A percentile compares a stretch with the other conserved stretches of the same genome.
These are phyloP conservation scores for Mytilinidion resinicola DNA, from an alignment of 495 filamentous ascomycete genomes.

Conservation along the genomic window DNA sequence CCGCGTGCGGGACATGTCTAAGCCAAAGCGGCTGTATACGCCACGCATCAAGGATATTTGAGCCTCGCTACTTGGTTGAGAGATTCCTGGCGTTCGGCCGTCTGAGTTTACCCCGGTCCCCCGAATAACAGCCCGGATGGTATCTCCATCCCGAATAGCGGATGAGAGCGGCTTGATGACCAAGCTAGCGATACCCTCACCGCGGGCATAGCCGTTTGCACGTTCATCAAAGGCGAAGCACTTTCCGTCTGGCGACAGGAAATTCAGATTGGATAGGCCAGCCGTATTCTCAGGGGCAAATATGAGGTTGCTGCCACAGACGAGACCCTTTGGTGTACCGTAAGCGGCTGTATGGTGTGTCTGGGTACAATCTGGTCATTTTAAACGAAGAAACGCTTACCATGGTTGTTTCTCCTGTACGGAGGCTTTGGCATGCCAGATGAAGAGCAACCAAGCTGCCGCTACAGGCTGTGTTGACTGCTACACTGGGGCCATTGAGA, in stretches of 20 bases:
- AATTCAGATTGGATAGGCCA: slow-evolving; percentile 10
- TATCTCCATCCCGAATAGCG: slow-evolving; percentile 30
- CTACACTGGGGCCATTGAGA: slow-evolving; percentile 3
- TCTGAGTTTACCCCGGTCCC: slow-evolving; percentile 41
- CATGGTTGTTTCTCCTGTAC: not conserved
- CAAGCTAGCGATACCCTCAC: slow-evolving; percentile 38
- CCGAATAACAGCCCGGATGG: slow-evolving; percentile 43
- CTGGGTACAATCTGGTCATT: not conserved
- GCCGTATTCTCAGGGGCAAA: not conserved
- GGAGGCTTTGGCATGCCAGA: slow-evolving; percentile 3
- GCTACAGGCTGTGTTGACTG: slow-evolving; percentile 12
- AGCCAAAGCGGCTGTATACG: not conserved
- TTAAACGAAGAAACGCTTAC: not conserved
- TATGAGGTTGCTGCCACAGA: not conserved
- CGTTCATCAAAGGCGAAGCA: slow-evolving; percentile 31
- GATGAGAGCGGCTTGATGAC: slow-evolving; percentile 36
- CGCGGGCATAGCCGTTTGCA: slow-evolving; percentile 43
- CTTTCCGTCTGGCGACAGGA: slow-evolving; percentile 33
- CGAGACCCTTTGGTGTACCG: not conserved
- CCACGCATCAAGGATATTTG: slow-evolving; percentile 5
- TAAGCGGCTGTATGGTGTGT: not conserved
- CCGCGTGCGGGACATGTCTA: slow-evolving; percentile 25
- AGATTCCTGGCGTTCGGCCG: slow-evolving; percentile 36
- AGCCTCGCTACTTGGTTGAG: slow-evolving; percentile 2
- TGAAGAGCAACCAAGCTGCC: slow-evolving; percentile 5